phyloP scores from a whole-genome alignment of 768 basidiomycete genomes.

The Mycena capillaripes region DNA sequence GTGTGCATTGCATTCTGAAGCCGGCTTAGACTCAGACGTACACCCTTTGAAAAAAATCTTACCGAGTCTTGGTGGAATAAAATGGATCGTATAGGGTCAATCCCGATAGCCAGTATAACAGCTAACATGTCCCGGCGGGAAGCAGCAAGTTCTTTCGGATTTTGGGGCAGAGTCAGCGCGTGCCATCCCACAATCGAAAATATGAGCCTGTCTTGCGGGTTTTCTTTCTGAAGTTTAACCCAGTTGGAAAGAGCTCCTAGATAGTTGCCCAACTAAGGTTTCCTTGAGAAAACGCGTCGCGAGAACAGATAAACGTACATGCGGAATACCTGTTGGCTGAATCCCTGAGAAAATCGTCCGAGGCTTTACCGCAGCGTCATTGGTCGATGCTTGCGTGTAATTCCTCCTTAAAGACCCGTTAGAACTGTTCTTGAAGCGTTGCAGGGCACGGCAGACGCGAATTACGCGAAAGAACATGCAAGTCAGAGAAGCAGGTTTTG shows the following conservation, averaged over 20 bases:
- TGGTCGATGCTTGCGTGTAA: neutral
- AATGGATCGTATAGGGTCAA: conserved; percentile 81
- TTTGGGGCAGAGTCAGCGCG: conserved; percentile 92
- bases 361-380: neutral
- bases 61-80: conserved; percentile 94
- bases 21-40: neutral
- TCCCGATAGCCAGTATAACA: conserved; percentile 85
- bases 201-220: conserved; percentile 72
- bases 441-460: conserved; percentile 15
- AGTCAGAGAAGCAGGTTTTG: neutral
- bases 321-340: conserved; percentile 93
- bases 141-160: conserved; percentile 71
- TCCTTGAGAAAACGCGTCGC: conserved; percentile 17
- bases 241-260: conserved; percentile 92
- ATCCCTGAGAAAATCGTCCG: conserved; percentile 89
- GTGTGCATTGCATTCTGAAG: conserved; percentile 84
- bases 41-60: conserved; percentile 41
- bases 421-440: neutral
- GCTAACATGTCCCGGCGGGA: conserved; percentile 87
- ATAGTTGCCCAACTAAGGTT: conserved; percentile 89
- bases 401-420: neutral
- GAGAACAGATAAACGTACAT: conserved; percentile 64
- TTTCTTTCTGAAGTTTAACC: conserved; percentile 82
- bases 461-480: conserved; percentile 22
- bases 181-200: conserved; percentile 96